phyloP scores from a whole-genome alignment of 2,329 filamentous ascomycete species.

The Metarhizium brunneum region DNA sequence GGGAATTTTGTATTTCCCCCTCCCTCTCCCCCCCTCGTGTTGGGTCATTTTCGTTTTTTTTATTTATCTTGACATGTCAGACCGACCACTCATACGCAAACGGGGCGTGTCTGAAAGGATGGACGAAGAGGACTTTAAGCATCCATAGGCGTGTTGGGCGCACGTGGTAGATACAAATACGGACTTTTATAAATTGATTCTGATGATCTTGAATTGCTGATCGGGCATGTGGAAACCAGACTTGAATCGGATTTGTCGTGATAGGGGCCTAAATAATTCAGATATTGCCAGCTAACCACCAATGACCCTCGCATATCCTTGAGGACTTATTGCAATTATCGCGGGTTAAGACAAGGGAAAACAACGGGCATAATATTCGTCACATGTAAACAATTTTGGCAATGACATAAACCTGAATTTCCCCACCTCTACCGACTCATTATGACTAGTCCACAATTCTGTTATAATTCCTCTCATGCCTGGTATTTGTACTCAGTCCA shows the following conservation, averaged over 20 bases:
- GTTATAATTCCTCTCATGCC: neutral
- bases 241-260: neutral
- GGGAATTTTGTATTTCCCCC: neutral
- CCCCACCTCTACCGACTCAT: neutral
- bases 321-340: neutral
- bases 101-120: neutral
- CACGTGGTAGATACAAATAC: neutral
- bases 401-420: neutral
- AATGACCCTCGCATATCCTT: neutral
- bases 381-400: neutral
- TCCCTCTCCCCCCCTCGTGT: neutral
- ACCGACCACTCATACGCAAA: neutral
- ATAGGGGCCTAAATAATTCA: too few relatives aligned
- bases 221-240: neutral
- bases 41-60: neutral
- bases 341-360: neutral
- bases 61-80: neutral
- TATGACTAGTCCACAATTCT: constrained; percentile 6
- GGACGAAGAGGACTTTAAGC: neutral
- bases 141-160: neutral
- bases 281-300: neutral
- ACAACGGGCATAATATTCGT: neutral
- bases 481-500: neutral
- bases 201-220: neutral
- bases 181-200: neutral